phyloP scores from a whole-genome alignment of 768 basidiomycete species.

The Suillus sp. region DNA sequence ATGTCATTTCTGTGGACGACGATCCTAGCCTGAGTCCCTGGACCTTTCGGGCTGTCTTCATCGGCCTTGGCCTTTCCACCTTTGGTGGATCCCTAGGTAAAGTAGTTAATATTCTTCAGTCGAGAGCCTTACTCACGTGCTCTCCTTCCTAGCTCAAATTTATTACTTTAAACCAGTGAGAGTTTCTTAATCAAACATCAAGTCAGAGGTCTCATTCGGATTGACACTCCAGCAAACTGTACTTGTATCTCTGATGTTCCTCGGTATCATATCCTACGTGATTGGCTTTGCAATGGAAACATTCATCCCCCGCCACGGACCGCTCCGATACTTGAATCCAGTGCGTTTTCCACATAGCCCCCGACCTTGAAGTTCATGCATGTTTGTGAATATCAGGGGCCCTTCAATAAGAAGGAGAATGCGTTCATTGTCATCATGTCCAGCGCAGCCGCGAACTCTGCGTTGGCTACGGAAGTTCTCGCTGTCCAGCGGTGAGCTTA shows the following conservation, averaged over 20 bases:
- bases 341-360: slow-evolving; percentile 14
- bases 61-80: slow-evolving; percentile 55
- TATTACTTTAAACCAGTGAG: slow-evolving; percentile 62
- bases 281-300: slow-evolving; percentile 50
- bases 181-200: not conserved
- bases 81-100: slow-evolving; percentile 53
- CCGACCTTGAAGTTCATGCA: not conserved
- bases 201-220: not conserved
- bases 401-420: slow-evolving; percentile 63
- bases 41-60: slow-evolving; percentile 50
- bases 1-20: slow-evolving; percentile 44
- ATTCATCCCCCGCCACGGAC: slow-evolving; percentile 46
- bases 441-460: slow-evolving; percentile 53
- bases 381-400: slow-evolving; percentile 38
- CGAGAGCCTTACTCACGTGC: slow-evolving; percentile 11
- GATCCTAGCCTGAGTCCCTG: slow-evolving; percentile 31
- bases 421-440: slow-evolving; percentile 61
- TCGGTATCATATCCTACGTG: slow-evolving; percentile 51
- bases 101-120: slow-evolving; percentile 7
- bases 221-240: slow-evolving; percentile 47
- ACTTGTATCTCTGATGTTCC: slow-evolving; percentile 53
- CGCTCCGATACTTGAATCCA: slow-evolving; percentile 54
- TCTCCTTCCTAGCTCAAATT: slow-evolving; percentile 45
- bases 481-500: slow-evolving; percentile 45
- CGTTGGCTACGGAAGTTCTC: slow-evolving; percentile 55